Base-by-base conservation (phyloP, 2,329 filamentous ascomycete genomes). In the Blumeriella jaapii region DNA sequence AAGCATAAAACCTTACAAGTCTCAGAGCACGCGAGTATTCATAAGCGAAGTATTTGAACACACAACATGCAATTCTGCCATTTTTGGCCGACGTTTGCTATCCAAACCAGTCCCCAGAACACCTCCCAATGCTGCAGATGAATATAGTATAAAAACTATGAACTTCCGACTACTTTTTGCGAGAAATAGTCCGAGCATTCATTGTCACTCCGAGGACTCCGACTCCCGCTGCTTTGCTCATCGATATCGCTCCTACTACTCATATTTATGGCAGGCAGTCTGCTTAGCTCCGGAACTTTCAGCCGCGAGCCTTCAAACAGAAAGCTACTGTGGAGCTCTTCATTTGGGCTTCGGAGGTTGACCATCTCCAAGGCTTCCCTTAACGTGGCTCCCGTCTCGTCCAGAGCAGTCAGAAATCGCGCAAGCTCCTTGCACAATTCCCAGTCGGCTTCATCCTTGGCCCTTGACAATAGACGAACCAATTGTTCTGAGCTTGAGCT, bases 351-450 rank as follows among this genome's bases (percentile, higher is more conserved):
- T 42, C 55, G 51, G n/a, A 61, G 55, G 30, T 72, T 68, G 5
- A 76, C 70, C 58, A 74, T 64, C 47, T 74, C 70, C 57, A 93
- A 67, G 2, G 81, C 82, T 49, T 79, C 73, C 35, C 73, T 67
- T 31, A 98, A 65, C 28, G 83, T 89, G 46, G 79, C 75, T 0
- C 91, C 91, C 10, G 77, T 82, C 46, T 84, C 78, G 54, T 98
- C 91, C 51, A 98, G 75, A 4, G 89, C 89, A 29, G 93, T 86
- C 38, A 98, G 62, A 59, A 98, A 98, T n/a, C 89, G 69, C 8
- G 91, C 87, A 17, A 98, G 68, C 57, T 98, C 91, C 50, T 86
- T 91, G 61, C 91, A 96, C 17, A 98, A 63, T 49, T 96, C 87
- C 86, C 87, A 98, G 53, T 96, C 89, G 31, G 78, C 76, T 56